phyloP scores from a whole-genome alignment of 139 green algal species.

The Gonium pectorale region DNA sequence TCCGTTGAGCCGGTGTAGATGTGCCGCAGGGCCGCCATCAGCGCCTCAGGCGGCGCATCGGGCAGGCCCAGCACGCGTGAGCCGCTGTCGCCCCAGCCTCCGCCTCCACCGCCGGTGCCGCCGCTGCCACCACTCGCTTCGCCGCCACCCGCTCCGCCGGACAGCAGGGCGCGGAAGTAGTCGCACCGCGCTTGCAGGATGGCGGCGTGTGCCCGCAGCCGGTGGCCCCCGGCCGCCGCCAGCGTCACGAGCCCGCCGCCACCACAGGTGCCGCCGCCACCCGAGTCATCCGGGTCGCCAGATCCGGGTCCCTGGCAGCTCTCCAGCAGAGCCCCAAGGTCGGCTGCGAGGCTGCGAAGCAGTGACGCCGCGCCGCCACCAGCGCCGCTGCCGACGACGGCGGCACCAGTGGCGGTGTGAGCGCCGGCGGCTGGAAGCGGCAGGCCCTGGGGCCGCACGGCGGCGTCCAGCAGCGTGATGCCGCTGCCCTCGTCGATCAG shows the following conservation, averaged over 20 bases:
- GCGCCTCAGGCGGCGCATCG: neutral
- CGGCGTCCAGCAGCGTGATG: too few species aligned
- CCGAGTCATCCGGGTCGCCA: neutral
- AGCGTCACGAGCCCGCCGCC: neutral
- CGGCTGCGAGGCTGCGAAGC: neutral
- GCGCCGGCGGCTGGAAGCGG: too few species aligned
- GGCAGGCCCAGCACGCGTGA: neutral
- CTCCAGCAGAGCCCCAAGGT: neutral
- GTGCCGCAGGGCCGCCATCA: neutral
- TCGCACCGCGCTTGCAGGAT: neutral
- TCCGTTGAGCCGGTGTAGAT: neutral
- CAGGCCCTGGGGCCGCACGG: too few species aligned
- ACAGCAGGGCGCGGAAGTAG: neutral
- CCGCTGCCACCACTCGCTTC: too few species aligned
- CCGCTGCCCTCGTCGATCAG: too few species aligned
- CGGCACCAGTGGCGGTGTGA: too few species aligned
- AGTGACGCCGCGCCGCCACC: neutral
- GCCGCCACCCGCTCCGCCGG: too few species aligned
- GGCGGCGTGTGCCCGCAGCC: neutral
- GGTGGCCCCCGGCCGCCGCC: neutral
- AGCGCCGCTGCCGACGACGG: too few species aligned
- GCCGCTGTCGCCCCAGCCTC: neutral
- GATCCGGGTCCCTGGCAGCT: neutral
- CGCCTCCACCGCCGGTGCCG: neutral
- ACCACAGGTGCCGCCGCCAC: too few species aligned